Evolutionary conservation across 2,329 filamentous ascomycete species (phyloP).

Genomic region (Botrytis medusae): DNA sequence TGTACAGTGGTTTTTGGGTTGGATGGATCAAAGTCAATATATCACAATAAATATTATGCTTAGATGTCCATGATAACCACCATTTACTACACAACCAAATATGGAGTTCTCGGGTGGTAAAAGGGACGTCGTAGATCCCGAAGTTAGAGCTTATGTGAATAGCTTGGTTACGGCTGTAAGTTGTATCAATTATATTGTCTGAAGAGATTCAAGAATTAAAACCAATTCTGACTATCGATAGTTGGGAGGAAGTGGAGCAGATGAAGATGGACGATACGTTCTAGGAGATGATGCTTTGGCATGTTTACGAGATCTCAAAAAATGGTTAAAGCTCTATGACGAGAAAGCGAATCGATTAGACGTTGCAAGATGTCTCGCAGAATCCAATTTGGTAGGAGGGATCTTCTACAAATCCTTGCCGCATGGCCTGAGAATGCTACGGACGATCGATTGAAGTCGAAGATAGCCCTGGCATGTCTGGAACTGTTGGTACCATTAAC

Average conservation of each 20-base stretch:
- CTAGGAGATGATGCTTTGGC: constrained; percentile 92
- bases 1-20: constrained; percentile 29
- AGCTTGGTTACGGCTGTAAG: constrained; percentile 81
- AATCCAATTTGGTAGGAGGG: constrained; percentile 91
- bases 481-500: constrained; percentile 91
- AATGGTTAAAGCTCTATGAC: constrained; percentile 94
- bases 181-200: constrained; percentile 23
- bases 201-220: constrained; percentile 3
- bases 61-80: constrained; percentile 1
- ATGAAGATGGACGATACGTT: constrained; percentile 79
- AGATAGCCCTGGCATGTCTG: constrained; percentile 80
- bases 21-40: not conserved
- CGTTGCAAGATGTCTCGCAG: constrained; percentile 86
- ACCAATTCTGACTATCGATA: constrained; percentile 44
- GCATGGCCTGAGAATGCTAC: constrained; percentile 73
- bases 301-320: constrained; percentile 87
- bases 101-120: constrained; percentile 57
- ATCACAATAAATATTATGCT: constrained; percentile 7
- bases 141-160: constrained; percentile 90
- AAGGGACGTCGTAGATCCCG: constrained; percentile 74
- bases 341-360: constrained; percentile 92
- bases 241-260: constrained; percentile 80
- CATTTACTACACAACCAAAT: constrained; percentile 27
- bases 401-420: constrained; percentile 85
- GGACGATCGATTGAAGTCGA: constrained; percentile 72